Percentiles rank a stretch among this genome's conserved stretches.
Evolutionary conservation across 129 eudicot species (phyloP).

Genomic region (Flaveria robusta): DNA sequence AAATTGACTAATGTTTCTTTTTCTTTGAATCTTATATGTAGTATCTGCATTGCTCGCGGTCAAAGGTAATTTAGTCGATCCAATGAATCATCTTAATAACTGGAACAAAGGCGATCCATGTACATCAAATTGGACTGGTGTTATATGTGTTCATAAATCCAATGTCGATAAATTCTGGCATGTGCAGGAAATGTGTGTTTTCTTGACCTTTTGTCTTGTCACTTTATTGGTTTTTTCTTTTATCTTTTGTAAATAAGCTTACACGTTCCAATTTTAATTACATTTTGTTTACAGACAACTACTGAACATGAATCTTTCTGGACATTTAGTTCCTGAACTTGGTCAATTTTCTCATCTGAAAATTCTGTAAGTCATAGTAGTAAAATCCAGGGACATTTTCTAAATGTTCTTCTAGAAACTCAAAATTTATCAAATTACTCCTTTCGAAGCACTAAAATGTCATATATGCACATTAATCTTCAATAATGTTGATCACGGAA

Average conservation of each 20-base stretch:
- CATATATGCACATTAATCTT: not conserved
- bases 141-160: slow-evolving; percentile 46
- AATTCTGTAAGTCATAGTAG: slow-evolving; percentile 62
- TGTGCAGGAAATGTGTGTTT: slow-evolving; percentile 68
- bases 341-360: slow-evolving; percentile 65
- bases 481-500: no score
- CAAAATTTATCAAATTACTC: slow-evolving; percentile 1
- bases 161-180: slow-evolving; percentile 55
- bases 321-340: slow-evolving; percentile 79
- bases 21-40: slow-evolving; percentile 29
- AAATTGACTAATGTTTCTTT: not conserved
- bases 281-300: slow-evolving; percentile 55
- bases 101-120: slow-evolving; percentile 89
- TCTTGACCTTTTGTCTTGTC: slow-evolving; percentile 5
- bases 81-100: slow-evolving; percentile 43
- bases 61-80: slow-evolving; percentile 54
- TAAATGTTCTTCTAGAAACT: not conserved
- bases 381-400: not conserved
- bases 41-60: slow-evolving; percentile 71
- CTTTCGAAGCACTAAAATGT: not conserved
- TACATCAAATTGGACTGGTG: slow-evolving; percentile 75
- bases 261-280: slow-evolving; percentile 10
- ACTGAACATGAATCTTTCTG: slow-evolving; percentile 71
- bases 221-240: not conserved
- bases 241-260: not conserved